A percentile compares a stretch with the other conserved stretches of the same genome.
Evolutionary conservation across 805 yeast genomes (phyloP).

Genomic region (Scheffersomyces amazonensis): DNA sequence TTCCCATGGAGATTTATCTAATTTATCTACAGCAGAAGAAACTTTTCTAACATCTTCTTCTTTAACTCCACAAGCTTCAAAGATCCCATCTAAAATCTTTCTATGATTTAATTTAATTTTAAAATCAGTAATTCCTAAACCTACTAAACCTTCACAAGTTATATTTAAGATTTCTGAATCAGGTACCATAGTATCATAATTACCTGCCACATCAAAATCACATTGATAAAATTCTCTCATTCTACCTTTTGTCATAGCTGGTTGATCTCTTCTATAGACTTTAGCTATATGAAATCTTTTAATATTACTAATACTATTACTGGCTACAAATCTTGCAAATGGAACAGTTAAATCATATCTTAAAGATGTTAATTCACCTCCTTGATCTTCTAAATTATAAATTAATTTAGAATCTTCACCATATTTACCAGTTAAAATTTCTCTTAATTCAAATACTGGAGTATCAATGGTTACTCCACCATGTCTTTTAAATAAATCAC

Average conservation of each 20-base stretch:
- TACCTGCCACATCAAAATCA: conserved; percentile 96
- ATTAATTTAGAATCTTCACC: conserved; percentile 98
- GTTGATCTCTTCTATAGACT: conserved; percentile 98
- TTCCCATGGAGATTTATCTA: conserved; percentile 95
- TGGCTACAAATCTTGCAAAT: conserved; percentile 95
- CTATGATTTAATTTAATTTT: conserved; percentile 93
- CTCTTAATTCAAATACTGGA: conserved; percentile 95
- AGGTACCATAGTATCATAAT: conserved; percentile 91
- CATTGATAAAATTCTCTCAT: conserved; percentile 99
- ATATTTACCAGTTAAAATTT: conserved; percentile 92
- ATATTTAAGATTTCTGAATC: conserved; percentile 87
- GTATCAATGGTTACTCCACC: conserved; percentile 99
- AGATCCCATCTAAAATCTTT: conserved; percentile 92
- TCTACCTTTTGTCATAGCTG: conserved; percentile 99
- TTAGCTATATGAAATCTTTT: conserved; percentile 97
- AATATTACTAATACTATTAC: conserved; percentile 85
- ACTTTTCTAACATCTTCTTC: conserved; percentile 92
- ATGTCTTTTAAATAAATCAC: conserved; percentile 82
- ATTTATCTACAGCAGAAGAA: conserved; percentile 93
- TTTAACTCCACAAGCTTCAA: conserved; percentile 90
- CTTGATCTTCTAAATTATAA: conserved; percentile 96
- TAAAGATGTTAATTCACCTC: conserved; percentile 94
- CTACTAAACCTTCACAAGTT: conserved; percentile 78
- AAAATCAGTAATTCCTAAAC: conserved; percentile 83
- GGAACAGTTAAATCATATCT: conserved; percentile 98